Evolutionary conservation across 345 rosid species (phyloP).

Genomic region (Conringia planisiliqua): DNA sequence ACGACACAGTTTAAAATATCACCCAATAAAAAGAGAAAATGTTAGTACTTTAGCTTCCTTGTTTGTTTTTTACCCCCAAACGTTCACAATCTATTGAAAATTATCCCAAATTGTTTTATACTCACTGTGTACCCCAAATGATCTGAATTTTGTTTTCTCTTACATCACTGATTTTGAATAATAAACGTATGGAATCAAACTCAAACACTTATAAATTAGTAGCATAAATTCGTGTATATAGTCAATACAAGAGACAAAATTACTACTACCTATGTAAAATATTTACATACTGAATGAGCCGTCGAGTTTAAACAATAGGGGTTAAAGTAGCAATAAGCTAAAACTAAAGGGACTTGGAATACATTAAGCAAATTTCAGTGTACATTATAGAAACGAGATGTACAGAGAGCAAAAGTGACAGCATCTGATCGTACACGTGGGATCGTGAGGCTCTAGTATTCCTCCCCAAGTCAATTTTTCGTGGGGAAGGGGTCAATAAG

Average conservation of each 20-base stretch:
- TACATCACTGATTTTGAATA: background rate
- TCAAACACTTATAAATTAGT: background rate
- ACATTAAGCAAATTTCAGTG: background rate
- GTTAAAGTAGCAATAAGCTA: background rate
- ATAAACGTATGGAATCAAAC: background rate
- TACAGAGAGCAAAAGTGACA: background rate
- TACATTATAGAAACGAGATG: background rate
- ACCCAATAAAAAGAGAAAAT: background rate
- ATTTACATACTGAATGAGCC: background rate
- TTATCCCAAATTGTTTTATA: background rate
- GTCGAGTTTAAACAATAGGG: background rate
- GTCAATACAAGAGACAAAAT: background rate
- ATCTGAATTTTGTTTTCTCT: background rate
- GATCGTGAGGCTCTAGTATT: background rate
- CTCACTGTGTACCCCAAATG: background rate
- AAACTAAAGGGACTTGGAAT: background rate
- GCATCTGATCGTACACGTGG: constrained; percentile 2
- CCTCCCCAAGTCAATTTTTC: background rate
- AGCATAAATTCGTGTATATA: background rate
- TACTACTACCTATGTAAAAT: background rate
- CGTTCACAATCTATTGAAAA: background rate
- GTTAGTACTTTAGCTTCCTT: background rate
- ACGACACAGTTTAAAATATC: constrained; percentile 10
- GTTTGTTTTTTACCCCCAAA: background rate
- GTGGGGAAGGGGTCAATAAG: constrained; percentile 9